These are phyloP conservation scores for Golovinomyces cichoracearum DNA, from an alignment of 2,329 filamentous ascomycete species.

Conservation along the genomic window DNA sequence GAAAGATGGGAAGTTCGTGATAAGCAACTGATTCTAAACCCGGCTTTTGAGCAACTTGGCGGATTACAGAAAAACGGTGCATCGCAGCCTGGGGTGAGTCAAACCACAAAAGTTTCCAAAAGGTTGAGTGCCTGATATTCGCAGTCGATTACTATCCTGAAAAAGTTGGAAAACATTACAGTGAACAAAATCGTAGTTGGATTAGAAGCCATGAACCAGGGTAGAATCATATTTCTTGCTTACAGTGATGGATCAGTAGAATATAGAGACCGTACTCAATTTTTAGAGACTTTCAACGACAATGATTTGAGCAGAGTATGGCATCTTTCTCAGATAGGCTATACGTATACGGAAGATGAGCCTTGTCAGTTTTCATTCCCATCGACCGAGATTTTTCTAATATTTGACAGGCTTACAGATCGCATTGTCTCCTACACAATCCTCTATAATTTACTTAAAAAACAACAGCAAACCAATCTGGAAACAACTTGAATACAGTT, in stretches of 20 bases:
- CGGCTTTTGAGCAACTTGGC: slow-evolving; percentile 52
- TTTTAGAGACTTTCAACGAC: slow-evolving; percentile 40
- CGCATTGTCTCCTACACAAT: slow-evolving; percentile 33
- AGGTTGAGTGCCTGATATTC: neutral
- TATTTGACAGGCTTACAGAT: slow-evolving; percentile 25
- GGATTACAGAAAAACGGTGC: slow-evolving; percentile 30
- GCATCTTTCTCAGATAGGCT: slow-evolving; percentile 52
- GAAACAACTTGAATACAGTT: slow-evolving; percentile 26
- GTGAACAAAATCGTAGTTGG: slow-evolving; percentile 46
- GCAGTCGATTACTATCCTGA: slow-evolving; percentile 24
- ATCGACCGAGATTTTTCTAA: slow-evolving; percentile 1
- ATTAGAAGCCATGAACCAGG: slow-evolving; percentile 40
- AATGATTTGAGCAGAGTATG: slow-evolving; percentile 38
- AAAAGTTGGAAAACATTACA: slow-evolving; percentile 38
- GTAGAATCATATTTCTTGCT: slow-evolving; percentile 43
- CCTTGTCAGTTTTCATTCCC: slow-evolving; percentile 25
- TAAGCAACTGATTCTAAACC: slow-evolving; percentile 38
- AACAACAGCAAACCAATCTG: slow-evolving; percentile 34
- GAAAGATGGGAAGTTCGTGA: slow-evolving; percentile 59
- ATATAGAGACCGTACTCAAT: slow-evolving; percentile 49
- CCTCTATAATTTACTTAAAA: slow-evolving; percentile 30
- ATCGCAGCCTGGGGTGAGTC: slow-evolving; percentile 10
- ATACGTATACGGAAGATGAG: slow-evolving; percentile 39
- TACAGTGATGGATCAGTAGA: slow-evolving; percentile 63
- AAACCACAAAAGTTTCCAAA: neutral